phyloP scores from a whole-genome alignment of 345 rosid genomes.

The Anacardium occidentale region DNA sequence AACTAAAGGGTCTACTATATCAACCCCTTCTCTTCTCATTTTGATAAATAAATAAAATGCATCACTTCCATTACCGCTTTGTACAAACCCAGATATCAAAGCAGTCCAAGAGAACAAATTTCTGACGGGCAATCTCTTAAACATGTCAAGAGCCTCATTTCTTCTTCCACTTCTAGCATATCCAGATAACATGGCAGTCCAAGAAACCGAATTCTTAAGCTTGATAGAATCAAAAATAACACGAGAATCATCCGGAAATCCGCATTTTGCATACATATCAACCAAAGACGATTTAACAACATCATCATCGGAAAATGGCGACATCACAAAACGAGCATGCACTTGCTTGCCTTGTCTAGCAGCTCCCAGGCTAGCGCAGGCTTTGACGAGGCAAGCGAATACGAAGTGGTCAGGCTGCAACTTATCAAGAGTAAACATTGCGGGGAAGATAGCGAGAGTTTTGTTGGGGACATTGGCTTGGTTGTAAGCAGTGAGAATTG shows the following conservation, averaged over 20 bases:
- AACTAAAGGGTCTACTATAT: constrained; percentile 69
- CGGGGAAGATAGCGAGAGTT: constrained; percentile 48
- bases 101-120: constrained; percentile 71
- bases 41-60: constrained; percentile 48
- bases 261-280: constrained; percentile 75
- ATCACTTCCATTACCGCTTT: constrained; percentile 60
- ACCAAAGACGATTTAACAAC: constrained; percentile 73
- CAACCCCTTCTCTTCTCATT: constrained; percentile 70
- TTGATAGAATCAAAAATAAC: constrained; percentile 53
- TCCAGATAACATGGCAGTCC: constrained; percentile 65
- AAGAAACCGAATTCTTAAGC: constrained; percentile 47
- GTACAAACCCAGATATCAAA: constrained; percentile 72
- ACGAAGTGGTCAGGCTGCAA: constrained; percentile 69
- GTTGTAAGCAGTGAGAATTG: constrained; percentile 64
- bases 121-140: constrained; percentile 37
- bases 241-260: constrained; percentile 40
- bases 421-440: constrained; percentile 29
- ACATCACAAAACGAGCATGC: constrained; percentile 48
- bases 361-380: constrained; percentile 56
- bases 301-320: constrained; percentile 49
- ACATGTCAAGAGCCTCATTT: constrained; percentile 51
- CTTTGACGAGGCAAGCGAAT: constrained; percentile 56
- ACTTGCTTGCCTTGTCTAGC: constrained; percentile 60
- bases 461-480: constrained; percentile 43
- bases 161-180: constrained; percentile 67